Conservation (phyloP, 805 yeast genomes). For the Starmera dryadoides region DNA sequence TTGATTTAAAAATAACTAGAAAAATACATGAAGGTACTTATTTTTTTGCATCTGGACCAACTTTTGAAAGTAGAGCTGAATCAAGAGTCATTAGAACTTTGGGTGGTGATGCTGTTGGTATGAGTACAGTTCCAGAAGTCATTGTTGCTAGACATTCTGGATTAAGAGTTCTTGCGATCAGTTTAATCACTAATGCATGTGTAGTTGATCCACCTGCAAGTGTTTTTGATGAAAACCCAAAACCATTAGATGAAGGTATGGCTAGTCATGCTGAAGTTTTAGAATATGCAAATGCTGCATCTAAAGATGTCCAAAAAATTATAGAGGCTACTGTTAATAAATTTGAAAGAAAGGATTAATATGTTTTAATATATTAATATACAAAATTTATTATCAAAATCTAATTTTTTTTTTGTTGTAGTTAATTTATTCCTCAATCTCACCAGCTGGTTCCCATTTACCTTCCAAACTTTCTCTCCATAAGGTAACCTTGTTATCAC, state of each 20-base stretch:
- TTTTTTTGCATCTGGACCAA: constrained; percentile 84
- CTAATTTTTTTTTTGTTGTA: neutral
- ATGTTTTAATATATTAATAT: neutral
- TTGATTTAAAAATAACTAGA: constrained; percentile 42
- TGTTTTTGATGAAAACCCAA: constrained; percentile 48
- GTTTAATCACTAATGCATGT: constrained; percentile 80
- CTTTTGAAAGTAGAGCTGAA: constrained; percentile 91
- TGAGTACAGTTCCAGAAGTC: constrained; percentile 97
- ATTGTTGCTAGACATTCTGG: constrained; percentile 88
- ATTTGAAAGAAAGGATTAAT: constrained; percentile 3
- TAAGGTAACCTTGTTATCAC: constrained; percentile 90
- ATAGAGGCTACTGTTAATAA: constrained; percentile 54
- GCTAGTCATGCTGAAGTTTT: constrained; percentile 92
- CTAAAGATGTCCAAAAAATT: constrained; percentile 68
- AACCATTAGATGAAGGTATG: constrained; percentile 58
- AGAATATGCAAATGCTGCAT: constrained; percentile 73
- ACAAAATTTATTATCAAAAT: too few relatives aligned
- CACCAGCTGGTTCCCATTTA: constrained; percentile 97
- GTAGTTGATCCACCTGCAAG: constrained; percentile 64
- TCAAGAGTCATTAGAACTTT: constrained; percentile 59
- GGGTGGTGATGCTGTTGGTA: constrained; percentile 95
- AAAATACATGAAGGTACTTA: constrained; percentile 81
- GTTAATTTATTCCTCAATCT: constrained; percentile 61
- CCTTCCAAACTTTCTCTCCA: constrained; percentile 95
- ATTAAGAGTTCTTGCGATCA: constrained; percentile 72